These are phyloP conservation scores for Penicillium aurantiogriseum DNA, from an alignment of 2,329 filamentous ascomycete species.

Conservation along the genomic window DNA sequence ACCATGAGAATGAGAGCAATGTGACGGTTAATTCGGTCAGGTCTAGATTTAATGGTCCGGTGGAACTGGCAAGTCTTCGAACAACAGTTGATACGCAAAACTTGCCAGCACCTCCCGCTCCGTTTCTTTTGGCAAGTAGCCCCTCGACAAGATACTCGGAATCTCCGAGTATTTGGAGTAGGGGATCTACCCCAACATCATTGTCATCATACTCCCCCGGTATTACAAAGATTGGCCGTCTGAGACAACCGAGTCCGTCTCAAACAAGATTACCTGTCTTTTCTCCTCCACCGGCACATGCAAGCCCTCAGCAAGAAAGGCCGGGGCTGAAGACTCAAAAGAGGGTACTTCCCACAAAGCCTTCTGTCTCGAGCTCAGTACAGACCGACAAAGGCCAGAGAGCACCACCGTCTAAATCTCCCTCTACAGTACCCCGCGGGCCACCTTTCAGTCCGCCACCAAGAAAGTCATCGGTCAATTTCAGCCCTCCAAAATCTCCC, in stretches of 20 bases:
- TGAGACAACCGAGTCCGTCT: slow-evolving; percentile 38
- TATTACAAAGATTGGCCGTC: slow-evolving; percentile 38
- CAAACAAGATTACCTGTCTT: slow-evolving; percentile 39
- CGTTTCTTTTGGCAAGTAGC: slow-evolving; percentile 42
- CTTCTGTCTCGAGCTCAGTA: slow-evolving; percentile 6
- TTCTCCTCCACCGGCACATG: slow-evolving; percentile 22
- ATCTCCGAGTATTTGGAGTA: slow-evolving; percentile 48
- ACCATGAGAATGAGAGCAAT: slow-evolving; percentile 14
- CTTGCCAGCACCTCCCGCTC: slow-evolving; percentile 39
- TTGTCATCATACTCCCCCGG: slow-evolving; percentile 51
- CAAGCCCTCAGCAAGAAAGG: slow-evolving; percentile 22
- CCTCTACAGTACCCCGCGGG: slow-evolving; percentile 3
- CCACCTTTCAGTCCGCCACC: slow-evolving; percentile 61
- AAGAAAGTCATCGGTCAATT: slow-evolving; percentile 61
- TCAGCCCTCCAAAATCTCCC: slow-evolving; percentile 35
- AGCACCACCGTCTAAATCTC: neutral
- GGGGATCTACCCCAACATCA: slow-evolving; percentile 50
- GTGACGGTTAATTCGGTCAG: slow-evolving; percentile 11
- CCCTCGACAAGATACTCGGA: slow-evolving; percentile 48
- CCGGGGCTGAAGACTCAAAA: slow-evolving; percentile 14
- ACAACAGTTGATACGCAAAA: slow-evolving; percentile 37
- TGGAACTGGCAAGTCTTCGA: slow-evolving; percentile 40
- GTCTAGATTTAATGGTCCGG: slow-evolving; percentile 29
- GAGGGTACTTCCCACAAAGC: slow-evolving; percentile 12
- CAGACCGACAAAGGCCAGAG: slow-evolving; percentile 5